These are phyloP conservation scores for Corymbia citriodora DNA, from an alignment of 441 rosid species.

Conservation along the genomic window DNA sequence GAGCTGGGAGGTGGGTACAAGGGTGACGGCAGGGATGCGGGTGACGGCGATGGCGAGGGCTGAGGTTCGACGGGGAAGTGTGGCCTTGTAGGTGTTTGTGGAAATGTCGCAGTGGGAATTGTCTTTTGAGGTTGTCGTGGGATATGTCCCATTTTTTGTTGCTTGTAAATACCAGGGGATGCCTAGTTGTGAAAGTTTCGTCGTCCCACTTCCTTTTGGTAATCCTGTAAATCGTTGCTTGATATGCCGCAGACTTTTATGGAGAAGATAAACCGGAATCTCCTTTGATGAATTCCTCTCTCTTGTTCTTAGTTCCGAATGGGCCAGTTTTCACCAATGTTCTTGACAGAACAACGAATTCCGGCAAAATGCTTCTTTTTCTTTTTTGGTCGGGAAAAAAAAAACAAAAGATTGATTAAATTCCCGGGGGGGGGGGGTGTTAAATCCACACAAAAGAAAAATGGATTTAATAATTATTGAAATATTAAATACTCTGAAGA, in stretches of 20 bases:
- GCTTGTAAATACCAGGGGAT: neutral
- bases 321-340: neutral
- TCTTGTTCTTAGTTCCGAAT: neutral
- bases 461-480: neutral
- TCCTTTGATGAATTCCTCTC: neutral
- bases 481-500: neutral
- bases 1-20: conserved; percentile 77
- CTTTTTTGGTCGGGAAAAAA: neutral
- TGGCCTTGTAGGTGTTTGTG: neutral
- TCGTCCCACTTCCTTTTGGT: neutral
- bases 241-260: neutral
- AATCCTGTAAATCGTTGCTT: neutral
- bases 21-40: conserved; percentile 52
- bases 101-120: neutral
- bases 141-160: neutral
- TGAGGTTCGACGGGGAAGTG: neutral
- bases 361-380: neutral
- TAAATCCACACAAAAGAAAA: neutral
- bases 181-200: neutral
- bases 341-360: neutral
- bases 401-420: neutral
- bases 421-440: neutral
- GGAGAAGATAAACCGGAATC: neutral
- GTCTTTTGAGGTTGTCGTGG: neutral
- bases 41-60: conserved; percentile 2